Evolutionary conservation across 805 yeast species (phyloP).

Genomic region (Ogataea degrootiae): DNA sequence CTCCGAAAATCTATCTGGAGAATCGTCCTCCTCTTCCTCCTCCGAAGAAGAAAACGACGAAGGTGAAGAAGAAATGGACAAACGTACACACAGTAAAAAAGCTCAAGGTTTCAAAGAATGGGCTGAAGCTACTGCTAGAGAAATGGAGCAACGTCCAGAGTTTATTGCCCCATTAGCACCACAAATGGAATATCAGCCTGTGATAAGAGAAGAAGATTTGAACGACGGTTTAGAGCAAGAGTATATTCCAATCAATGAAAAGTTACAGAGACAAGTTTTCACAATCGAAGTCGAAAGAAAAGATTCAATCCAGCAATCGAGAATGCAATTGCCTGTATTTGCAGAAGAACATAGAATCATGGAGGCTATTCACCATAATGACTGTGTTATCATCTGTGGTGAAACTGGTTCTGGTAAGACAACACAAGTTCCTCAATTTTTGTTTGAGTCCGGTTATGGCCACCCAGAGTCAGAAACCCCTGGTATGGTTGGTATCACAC

Average conservation of each 20-base stretch:
- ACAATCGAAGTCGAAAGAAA: slow-evolving; percentile 65
- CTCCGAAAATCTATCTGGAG: slow-evolving; percentile 25
- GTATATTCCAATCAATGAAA: slow-evolving; percentile 52
- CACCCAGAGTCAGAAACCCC: slow-evolving; percentile 54
- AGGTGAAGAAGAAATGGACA: slow-evolving; percentile 30
- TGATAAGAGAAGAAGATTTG: slow-evolving; percentile 64
- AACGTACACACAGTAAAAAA: slow-evolving; percentile 38
- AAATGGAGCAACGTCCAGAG: slow-evolving; percentile 55
- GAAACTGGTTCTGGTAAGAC: slow-evolving; percentile 99
- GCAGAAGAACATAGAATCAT: slow-evolving; percentile 87
- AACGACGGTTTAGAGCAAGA: slow-evolving; percentile 64
- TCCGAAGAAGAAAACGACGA: slow-evolving; percentile 31
- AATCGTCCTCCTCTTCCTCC: slow-evolving; percentile 24
- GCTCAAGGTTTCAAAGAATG: slow-evolving; percentile 78
- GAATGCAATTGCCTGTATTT: slow-evolving; percentile 80
- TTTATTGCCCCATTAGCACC: slow-evolving; percentile 47
- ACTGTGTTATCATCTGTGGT: slow-evolving; percentile 88
- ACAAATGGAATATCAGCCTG: slow-evolving; percentile 45
- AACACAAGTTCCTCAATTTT: slow-evolving; percentile 95
- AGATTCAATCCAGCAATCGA: slow-evolving; percentile 56
- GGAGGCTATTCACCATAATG: slow-evolving; percentile 94
- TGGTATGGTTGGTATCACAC: slow-evolving; percentile 96
- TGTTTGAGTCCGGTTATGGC: slow-evolving; percentile 92
- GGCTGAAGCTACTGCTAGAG: slow-evolving; percentile 74
- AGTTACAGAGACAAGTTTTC: slow-evolving; percentile 52